A percentile compares a stretch with the other conserved stretches of the same genome.
These are phyloP conservation scores for Apiosordaria backusii DNA, from an alignment of 495 filamentous ascomycete genomes.

Conservation along the genomic window DNA sequence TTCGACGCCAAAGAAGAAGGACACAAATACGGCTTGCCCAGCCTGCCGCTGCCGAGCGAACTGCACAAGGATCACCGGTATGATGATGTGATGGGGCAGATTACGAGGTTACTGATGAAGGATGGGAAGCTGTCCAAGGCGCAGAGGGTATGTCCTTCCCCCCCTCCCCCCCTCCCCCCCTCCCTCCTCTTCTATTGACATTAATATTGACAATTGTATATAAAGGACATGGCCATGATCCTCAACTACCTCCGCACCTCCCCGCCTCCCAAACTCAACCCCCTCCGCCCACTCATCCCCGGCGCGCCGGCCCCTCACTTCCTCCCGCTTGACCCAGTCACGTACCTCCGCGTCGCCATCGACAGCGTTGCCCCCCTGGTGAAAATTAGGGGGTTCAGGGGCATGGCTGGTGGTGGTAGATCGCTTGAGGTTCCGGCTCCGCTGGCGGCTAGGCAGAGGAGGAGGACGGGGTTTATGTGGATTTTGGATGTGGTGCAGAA, in stretches of 20 bases:
- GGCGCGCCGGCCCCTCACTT: conserved; percentile 67
- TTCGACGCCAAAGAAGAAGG: conserved; percentile 44
- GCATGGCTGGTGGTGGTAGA: conserved; percentile 78
- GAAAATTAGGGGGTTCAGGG: conserved; percentile 68
- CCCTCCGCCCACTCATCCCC: conserved; percentile 65
- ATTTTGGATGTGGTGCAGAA: conserved; percentile 77
- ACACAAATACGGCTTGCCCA: conserved; percentile 71
- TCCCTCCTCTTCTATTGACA: background rate
- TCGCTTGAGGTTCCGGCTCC: conserved; percentile 81
- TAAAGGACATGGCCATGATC: conserved; percentile 77
- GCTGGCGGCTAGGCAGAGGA: conserved; percentile 66
- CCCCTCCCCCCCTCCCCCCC: conserved; percentile 20
- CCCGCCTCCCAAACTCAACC: conserved; percentile 66
- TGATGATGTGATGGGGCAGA: conserved; percentile 73
- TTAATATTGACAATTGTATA: background rate
- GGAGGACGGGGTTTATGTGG: conserved; percentile 77
- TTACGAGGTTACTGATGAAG: conserved; percentile 85
- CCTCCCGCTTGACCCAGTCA: conserved; percentile 71
- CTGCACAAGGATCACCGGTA: conserved; percentile 72
- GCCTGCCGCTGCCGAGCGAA: conserved; percentile 56
- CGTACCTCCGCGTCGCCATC: conserved; percentile 81
- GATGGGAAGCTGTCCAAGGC: conserved; percentile 81
- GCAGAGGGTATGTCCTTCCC: conserved; percentile 61
- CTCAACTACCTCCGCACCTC: conserved; percentile 84
- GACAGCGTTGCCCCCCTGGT: conserved; percentile 93